These are phyloP conservation scores for Ogataea methanolica DNA, from an alignment of 805 yeast species.

Conservation along the genomic window DNA sequence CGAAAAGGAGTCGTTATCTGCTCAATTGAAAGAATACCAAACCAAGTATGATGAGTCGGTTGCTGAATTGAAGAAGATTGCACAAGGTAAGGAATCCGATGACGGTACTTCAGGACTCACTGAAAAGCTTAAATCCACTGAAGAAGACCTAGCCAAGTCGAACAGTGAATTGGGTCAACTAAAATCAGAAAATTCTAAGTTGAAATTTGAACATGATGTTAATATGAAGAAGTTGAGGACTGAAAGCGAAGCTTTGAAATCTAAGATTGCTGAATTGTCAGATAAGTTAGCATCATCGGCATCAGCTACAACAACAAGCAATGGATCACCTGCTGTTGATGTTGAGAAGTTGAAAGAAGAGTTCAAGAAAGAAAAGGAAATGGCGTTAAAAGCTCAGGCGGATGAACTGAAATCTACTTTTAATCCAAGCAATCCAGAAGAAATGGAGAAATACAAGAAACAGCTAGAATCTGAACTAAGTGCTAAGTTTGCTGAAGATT, in stretches of 20 bases:
- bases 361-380: conserved; percentile 17
- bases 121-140: conserved; percentile 1
- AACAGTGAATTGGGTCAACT: conserved; percentile 6
- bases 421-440: conserved; percentile 7
- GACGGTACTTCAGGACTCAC: not conserved
- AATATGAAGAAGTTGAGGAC: conserved; percentile 9
- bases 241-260: conserved; percentile 15
- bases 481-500: conserved; percentile 26
- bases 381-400: conserved; percentile 15
- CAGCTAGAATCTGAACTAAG: conserved; percentile 27
- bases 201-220: conserved; percentile 13
- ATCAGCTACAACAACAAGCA: not conserved
- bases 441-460: conserved; percentile 20
- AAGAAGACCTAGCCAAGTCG: conserved; percentile 1
- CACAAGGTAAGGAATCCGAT: not conserved
- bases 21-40: conserved; percentile 14
- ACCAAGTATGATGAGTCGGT: not conserved
- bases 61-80: conserved; percentile 3
- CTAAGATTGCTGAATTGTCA: conserved; percentile 10
- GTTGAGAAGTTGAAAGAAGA: conserved; percentile 17
- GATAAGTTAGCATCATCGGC: conserved; percentile 2
- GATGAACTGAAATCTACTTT: conserved; percentile 16
- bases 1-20: conserved; percentile 13
- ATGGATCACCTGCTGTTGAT: not conserved
- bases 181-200: conserved; percentile 10